Percentiles rank a stretch among this genome's conserved stretches.
phyloP scores from a whole-genome alignment of 2,329 filamentous ascomycete genomes.

The Arthrobotrys sinensis region DNA sequence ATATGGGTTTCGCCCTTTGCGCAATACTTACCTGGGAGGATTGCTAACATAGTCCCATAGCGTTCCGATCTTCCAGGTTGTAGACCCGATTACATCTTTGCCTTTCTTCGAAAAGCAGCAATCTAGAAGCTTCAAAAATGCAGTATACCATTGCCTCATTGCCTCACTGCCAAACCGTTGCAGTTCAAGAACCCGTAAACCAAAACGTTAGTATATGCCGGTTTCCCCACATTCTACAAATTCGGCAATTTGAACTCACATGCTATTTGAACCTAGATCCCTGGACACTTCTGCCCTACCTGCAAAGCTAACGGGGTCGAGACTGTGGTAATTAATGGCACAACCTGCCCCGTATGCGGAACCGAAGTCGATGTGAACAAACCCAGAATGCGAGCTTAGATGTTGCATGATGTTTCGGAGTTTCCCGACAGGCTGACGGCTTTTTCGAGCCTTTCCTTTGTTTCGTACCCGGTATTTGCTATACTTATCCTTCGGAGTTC shows the following conservation, averaged over 20 bases:
- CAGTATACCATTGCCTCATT: background rate
- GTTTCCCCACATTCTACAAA: constrained; percentile 1
- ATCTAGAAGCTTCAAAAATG: constrained; percentile 12
- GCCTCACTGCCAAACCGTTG: constrained; percentile 16
- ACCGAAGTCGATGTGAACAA: constrained; percentile 56
- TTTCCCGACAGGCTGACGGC: constrained; percentile 1
- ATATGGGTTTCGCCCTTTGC: background rate
- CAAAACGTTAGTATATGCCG: constrained; percentile 27
- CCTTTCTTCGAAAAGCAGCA: background rate
- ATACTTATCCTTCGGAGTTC: constrained; percentile 43
- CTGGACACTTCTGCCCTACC: constrained; percentile 62
- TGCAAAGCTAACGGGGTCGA: constrained; percentile 62
- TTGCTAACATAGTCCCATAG: background rate
- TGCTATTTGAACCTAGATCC: constrained; percentile 54
- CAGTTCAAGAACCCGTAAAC: constrained; percentile 7
- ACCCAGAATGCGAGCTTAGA: constrained; percentile 26
- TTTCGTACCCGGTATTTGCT: constrained; percentile 6
- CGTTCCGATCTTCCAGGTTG: background rate
- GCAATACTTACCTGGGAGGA: background rate
- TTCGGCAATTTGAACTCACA: constrained; percentile 8
- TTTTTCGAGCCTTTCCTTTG: background rate
- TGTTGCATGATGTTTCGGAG: constrained; percentile 4
- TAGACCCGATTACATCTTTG: background rate
- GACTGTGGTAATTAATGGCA: constrained; percentile 63
- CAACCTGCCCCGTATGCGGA: constrained; percentile 62